These are phyloP conservation scores for Phialophora expanda DNA, from an alignment of 2,329 filamentous ascomycete species.

Conservation along the genomic window DNA sequence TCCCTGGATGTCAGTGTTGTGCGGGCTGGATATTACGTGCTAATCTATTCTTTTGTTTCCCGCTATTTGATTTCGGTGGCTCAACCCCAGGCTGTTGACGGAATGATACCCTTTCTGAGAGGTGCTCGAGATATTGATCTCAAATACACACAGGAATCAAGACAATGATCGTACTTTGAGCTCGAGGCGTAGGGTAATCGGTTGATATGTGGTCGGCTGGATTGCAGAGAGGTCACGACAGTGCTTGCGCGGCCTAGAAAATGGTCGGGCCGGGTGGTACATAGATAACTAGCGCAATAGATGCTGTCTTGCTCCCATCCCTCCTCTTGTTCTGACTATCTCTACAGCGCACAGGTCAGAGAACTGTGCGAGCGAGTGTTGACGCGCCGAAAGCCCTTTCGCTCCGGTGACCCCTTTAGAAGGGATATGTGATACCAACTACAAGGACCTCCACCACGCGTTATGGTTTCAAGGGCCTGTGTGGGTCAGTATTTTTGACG, in stretches of 20 bases:
- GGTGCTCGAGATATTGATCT: background rate
- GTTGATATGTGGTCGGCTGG: background rate
- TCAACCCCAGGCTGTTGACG: background rate
- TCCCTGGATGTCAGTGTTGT: background rate
- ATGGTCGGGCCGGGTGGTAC: background rate
- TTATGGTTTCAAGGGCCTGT: background rate
- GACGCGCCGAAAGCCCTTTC: background rate
- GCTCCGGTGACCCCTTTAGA: background rate
- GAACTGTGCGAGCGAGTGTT: background rate
- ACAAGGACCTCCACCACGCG: background rate
- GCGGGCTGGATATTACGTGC: background rate
- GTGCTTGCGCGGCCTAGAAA: background rate
- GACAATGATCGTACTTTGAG: background rate
- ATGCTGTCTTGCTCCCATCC: background rate
- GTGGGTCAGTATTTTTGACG: background rate
- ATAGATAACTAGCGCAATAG: background rate
- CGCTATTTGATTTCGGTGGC: background rate
- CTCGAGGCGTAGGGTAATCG: background rate
- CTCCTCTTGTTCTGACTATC: background rate
- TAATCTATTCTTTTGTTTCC: conserved; percentile 3
- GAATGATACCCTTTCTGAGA: conserved; percentile 1
- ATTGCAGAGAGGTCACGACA: background rate
- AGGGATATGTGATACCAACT: background rate
- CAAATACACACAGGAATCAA: background rate
- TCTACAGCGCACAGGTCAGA: too few relatives aligned